Conservation (phyloP, 78 protist genomes). For the Dictyostelium capitatum region DNA sequence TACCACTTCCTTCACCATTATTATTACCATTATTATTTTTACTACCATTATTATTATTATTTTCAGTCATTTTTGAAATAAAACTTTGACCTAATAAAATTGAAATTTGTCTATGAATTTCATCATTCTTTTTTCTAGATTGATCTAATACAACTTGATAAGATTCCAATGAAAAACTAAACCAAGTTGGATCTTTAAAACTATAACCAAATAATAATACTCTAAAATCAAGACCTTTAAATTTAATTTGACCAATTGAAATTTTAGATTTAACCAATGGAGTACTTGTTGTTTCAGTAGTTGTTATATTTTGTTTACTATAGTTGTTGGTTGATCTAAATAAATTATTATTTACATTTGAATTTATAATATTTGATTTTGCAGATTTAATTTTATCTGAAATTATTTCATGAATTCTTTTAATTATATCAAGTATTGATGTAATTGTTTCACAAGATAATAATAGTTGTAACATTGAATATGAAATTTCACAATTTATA, state of each 20-base stretch:
- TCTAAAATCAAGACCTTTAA: conserved; percentile 38
- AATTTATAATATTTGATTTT: neutral
- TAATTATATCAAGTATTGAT: conserved; percentile 42
- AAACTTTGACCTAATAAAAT: conserved; percentile 54
- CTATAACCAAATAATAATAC: conserved; percentile 62
- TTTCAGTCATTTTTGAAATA: conserved; percentile 73
- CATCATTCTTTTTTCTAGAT: conserved; percentile 57
- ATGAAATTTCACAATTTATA: conserved; percentile 46
- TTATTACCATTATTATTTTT: neutral
- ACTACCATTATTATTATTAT: neutral
- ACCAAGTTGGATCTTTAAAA: conserved; percentile 79
- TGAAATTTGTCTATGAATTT: conserved; percentile 69
- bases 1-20: neutral
- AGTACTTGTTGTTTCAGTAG: neutral
- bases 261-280: neutral
- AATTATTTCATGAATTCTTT: conserved; percentile 57
- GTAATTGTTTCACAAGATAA: conserved; percentile 75
- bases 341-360: neutral
- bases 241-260: conserved; percentile 69
- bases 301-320: no score
- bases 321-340: neutral
- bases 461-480: conserved; percentile 29
- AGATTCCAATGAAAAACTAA: conserved; percentile 41
- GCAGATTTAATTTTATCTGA: conserved; percentile 50
- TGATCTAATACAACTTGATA: conserved; percentile 70